A percentile compares a stretch with the other conserved stretches of the same genome.
Conservation (phyloP, 2,329 filamentous ascomycete genomes). For the Pseudocercospora eumusae region DNA sequence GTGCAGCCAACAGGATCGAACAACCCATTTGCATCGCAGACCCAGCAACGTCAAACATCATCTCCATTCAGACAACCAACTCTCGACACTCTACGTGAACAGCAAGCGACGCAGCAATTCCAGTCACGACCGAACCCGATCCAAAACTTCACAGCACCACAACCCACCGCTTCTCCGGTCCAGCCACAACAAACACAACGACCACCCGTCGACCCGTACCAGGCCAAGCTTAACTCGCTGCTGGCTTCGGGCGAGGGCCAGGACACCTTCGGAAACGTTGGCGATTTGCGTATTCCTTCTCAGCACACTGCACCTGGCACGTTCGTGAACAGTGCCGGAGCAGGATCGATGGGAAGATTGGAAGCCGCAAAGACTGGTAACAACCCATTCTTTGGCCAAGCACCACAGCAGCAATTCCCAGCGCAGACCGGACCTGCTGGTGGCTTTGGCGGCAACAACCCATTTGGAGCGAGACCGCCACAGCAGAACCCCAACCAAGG, state of each 20-base stretch:
- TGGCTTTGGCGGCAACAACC: conserved; percentile 51
- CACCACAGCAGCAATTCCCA: conserved; percentile 47
- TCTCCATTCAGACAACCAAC: conserved; percentile 64
- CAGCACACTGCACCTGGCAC: conserved; percentile 96
- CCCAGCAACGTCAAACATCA: conserved; percentile 57
- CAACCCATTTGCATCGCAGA: conserved; percentile 86
- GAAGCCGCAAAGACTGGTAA: conserved; percentile 69
- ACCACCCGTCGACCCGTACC: conserved; percentile 56
- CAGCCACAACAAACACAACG: conserved; percentile 52
- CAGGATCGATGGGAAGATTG: conserved; percentile 67
- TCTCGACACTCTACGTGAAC: conserved; percentile 76
- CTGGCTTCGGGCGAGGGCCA: conserved; percentile 86
- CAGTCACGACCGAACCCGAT: conserved; percentile 54
- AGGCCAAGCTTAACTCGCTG: conserved; percentile 79
- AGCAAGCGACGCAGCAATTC: conserved; percentile 71
- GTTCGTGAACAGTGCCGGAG: conserved; percentile 92
- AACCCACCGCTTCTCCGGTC: conserved; percentile 48
- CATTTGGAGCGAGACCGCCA: conserved; percentile 57
- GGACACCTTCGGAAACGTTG: conserved; percentile 97
- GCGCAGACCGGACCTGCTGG: conserved; percentile 55
- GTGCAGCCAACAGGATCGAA: conserved; percentile 92
- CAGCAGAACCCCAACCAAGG: conserved; percentile 45
- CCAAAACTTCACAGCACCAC: conserved; percentile 42
- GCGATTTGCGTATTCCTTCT: conserved; percentile 88
- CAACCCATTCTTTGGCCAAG: conserved; percentile 84